Evolutionary conservation across 441 rosid species (phyloP), one percentile per base, ranked within the genome.

Genomic region (Corymbia citriodora): DNA sequence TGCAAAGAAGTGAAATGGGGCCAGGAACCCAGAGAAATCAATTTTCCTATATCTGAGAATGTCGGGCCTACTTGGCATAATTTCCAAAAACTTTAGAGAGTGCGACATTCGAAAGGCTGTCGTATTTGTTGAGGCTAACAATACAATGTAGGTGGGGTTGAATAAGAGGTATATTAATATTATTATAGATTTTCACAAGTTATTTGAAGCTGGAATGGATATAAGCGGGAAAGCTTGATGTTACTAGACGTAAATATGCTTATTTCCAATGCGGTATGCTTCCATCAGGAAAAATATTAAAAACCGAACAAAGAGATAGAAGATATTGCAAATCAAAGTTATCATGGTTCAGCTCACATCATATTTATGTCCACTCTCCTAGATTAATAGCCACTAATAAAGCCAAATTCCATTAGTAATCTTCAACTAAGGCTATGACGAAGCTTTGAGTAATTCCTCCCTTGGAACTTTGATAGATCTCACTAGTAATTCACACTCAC

Each of bases 341-440:
- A 6, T 61, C 0, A 0, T 61, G 31, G 1, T 29, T 13, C 3
- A 1, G 33, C 17, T 27, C 29, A 63, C 29, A 29, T 61, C 16
- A 63, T 6, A 31, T 0, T 0, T 61, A 61, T 27, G 31, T 27
- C 1, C 2, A 27, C 0, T 61, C 8, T 61, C 2, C 16, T 0
- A 61, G 0, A 61, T 8, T 25, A 25, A 61, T 25, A 25, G 65
- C 14, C 0, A 0, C 29, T 36, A 1, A 2, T 10, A 59, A 59
- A 13, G 2, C n/a, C 23, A 0, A 29, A 29, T 29, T 29, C 31
- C 33, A 27, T 27, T 63, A 27, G 16, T 63, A 12, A 63, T 29
- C 17, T 59, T 3, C 8, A 29, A 63, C 29, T 27, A 11, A 63
- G 9, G 0, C 0, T 63, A 63, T 3, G 14, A 6, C 0, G 18